Base-by-base conservation (phyloP, 192 early-diverging fungal species). In the Geranomyces variabilis region DNA sequence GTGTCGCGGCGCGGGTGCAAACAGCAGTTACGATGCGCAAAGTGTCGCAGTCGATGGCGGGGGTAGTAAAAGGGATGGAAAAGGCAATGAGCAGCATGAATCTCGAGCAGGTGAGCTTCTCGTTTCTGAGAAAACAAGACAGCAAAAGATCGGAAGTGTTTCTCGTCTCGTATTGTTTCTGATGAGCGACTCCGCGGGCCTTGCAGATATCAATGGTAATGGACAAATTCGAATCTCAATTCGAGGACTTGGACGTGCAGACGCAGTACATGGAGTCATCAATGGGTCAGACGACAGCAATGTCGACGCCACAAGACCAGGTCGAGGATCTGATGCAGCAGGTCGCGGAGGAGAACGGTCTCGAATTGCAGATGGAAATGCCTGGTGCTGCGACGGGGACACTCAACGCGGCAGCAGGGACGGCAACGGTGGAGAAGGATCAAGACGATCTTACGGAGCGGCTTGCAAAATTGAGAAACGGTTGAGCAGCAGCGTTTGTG, bases 191-290 rank as follows among this genome's bases (percentile, higher is more conserved):
- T 53, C 4, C 51, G 7, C 36, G 36, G 5, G 36, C 36, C n/a
- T 26, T 26, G 4, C 51, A 94, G 90, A 96, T 99, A 51, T 93
- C 94, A 1, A 80, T 90, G 86, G 90, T 97, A n/a, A 99, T 99
- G 96, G 97, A 98, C 81, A 94, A 92, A 73, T 98, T 99, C 71
- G 96, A 99, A 76, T 80, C 79, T 12, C 96, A 97, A 80, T 96
- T 97, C 77, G 97, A 99, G 71, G 92, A 99, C 78, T 77, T 99
- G 43, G 96, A 99, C 80, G 93, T 99, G 45, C 95, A 98, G 80
- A 94, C 97, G 12, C 84, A 90, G 71, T 97, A 96, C 80, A 97
- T 99, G 96, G 96, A 98, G 75, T 89, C 86, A 22, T 84, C 94
- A 7, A 98, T 99, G 87, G 89, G 89, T 22, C 89, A 91, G 26